Percentiles rank a stretch among this genome's conserved stretches.
phyloP scores from a whole-genome alignment of 2,329 filamentous ascomycete species.

The Sclerotinia glacialis region DNA sequence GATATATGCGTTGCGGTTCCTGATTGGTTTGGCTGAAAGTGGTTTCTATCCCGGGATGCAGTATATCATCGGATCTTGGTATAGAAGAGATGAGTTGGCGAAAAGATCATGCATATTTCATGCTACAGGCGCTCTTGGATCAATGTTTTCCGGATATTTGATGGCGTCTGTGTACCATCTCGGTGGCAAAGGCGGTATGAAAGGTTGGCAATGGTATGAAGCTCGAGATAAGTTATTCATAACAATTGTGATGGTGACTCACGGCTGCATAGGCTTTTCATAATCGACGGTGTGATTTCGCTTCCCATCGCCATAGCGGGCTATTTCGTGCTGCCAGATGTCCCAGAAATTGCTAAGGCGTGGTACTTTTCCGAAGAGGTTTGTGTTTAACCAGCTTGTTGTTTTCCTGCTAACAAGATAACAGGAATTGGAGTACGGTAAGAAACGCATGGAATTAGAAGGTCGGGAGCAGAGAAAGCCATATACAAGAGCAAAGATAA shows the following conservation, averaged over 20 bases:
- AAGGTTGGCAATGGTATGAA: slow-evolving; percentile 41
- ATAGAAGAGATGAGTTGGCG: slow-evolving; percentile 38
- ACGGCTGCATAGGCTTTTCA: slow-evolving; percentile 41
- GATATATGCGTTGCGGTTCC: slow-evolving; percentile 43
- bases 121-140: slow-evolving; percentile 54
- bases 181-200: slow-evolving; percentile 40
- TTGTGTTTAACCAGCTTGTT: slow-evolving; percentile 22
- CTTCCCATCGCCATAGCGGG: slow-evolving; percentile 37
- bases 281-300: slow-evolving; percentile 42
- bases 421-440: slow-evolving; percentile 20
- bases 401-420: not conserved
- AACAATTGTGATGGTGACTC: not conserved
- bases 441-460: slow-evolving; percentile 36
- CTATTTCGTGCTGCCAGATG: slow-evolving; percentile 38
- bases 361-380: slow-evolving; percentile 23
- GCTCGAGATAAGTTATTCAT: not conserved
- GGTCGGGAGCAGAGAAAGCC: slow-evolving; percentile 42
- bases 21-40: slow-evolving; percentile 49
- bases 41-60: slow-evolving; percentile 52
- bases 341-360: slow-evolving; percentile 37
- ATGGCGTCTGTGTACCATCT: slow-evolving; percentile 46
- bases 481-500: slow-evolving; percentile 41
- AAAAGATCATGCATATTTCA: slow-evolving; percentile 58
- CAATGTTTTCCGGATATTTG: slow-evolving; percentile 46
- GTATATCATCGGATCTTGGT: slow-evolving; percentile 58